These are phyloP conservation scores for Gracilaria vermiculophylla DNA, from an alignment of 23 red algal species.

Conservation along the genomic window DNA sequence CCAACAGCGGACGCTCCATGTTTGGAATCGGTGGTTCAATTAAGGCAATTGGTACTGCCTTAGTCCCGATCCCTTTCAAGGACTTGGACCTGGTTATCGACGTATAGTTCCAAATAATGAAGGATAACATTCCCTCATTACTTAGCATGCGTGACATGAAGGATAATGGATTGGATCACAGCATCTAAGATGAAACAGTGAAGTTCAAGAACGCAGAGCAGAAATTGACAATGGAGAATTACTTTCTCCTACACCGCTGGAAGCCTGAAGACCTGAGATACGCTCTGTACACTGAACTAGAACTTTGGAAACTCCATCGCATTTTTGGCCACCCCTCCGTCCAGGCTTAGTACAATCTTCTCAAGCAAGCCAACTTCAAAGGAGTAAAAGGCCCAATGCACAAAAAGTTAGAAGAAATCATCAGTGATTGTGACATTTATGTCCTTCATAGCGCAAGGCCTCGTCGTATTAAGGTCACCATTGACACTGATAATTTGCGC, in stretches of 20 bases:
- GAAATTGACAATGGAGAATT: constrained; percentile 9
- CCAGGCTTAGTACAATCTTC: background rate
- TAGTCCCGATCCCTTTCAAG: constrained; percentile 36
- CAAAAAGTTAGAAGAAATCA: background rate
- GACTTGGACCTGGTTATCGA: constrained; percentile 33
- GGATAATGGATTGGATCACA: constrained; percentile 16
- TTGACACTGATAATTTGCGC: constrained; percentile 5
- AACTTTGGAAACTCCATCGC: constrained; percentile 35
- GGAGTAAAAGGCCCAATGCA: background rate
- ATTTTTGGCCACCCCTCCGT: constrained; percentile 42
- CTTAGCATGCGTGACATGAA: background rate
- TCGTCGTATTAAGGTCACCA: constrained; percentile 10
- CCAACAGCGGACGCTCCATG: background rate
- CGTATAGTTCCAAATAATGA: constrained; percentile 11
- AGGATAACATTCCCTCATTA: background rate
- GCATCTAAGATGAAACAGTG: background rate
- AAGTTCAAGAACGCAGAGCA: background rate
- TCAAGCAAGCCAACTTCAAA: background rate
- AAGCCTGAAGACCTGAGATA: background rate
- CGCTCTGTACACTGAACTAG: constrained; percentile 15
- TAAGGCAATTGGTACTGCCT: background rate
- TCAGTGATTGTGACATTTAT: background rate
- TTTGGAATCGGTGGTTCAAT: background rate
- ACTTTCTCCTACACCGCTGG: constrained; percentile 31
- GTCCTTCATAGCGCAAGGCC: background rate